A percentile compares a stretch with the other conserved stretches of the same genome.
These are phyloP conservation scores for Ilex paraguariensis DNA, from an alignment of 305 asterid genomes.

Conservation along the genomic window DNA sequence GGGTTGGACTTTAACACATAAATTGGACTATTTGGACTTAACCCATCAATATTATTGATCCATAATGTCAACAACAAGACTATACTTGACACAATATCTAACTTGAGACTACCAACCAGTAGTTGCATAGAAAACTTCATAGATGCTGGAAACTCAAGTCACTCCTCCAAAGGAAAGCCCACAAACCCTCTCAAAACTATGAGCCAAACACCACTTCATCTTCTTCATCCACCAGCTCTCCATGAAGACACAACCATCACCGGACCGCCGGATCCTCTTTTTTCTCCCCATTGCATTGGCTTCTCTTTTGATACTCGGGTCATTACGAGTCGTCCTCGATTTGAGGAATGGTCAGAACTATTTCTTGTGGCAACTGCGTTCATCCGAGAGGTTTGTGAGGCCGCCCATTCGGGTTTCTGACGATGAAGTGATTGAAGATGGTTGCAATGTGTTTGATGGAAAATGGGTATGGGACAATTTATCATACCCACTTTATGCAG, in stretches of 20 bases:
- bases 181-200: conserved; percentile 5
- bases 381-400: conserved; percentile 17
- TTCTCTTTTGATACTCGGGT: conserved; percentile 53
- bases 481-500: conserved; percentile 60
- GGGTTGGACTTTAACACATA: no score
- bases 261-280: conserved; percentile 36
- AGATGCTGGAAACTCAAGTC: conserved; percentile 46
- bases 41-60: no score
- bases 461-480: conserved; percentile 69
- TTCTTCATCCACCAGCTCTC: conserved; percentile 4
- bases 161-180: conserved; percentile 3
- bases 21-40: no score
- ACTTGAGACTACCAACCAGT: conserved; percentile 54
- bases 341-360: conserved; percentile 34
- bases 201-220: conserved; percentile 8
- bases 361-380: conserved; percentile 23
- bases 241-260: conserved; percentile 32
- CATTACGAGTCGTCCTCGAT: conserved; percentile 41
- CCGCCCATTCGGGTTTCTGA: conserved; percentile 49
- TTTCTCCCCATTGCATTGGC: conserved; percentile 55
- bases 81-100: conserved; percentile 2
- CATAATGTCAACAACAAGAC: no score
- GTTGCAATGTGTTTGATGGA: conserved; percentile 76
- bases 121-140: conserved; percentile 35
- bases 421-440: conserved; percentile 52